Conservation (phyloP, 108 stramenopile genomes). For the Stephanodiscus minutulus region DNA sequence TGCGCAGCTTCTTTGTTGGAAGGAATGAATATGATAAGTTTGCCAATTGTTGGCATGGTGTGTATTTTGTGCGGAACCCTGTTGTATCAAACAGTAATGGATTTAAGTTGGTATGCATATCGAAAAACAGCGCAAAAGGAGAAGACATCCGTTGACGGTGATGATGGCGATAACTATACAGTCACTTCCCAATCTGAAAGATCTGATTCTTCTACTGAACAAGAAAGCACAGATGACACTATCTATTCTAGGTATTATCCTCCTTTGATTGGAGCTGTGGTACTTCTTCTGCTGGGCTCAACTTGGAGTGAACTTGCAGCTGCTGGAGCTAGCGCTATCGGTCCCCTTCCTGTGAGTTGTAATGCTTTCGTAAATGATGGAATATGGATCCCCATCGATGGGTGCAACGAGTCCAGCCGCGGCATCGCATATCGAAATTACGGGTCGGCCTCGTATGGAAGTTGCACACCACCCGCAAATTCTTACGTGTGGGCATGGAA, state of each 20-base stretch:
- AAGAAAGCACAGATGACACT: slow-evolving; percentile 18
- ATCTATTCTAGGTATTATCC: slow-evolving; percentile 25
- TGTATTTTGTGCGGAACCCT: slow-evolving; percentile 56
- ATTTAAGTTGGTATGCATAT: slow-evolving; percentile 48
- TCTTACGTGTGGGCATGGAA: slow-evolving; percentile 77
- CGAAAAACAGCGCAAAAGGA: slow-evolving; percentile 19
- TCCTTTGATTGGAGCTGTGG: slow-evolving; percentile 50
- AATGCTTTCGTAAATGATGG: slow-evolving; percentile 67
- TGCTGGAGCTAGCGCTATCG: slow-evolving; percentile 59
- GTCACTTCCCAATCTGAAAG: slow-evolving; percentile 24
- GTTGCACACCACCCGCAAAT: slow-evolving; percentile 53
- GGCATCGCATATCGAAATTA: slow-evolving; percentile 67
- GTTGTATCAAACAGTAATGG: slow-evolving; percentile 61
- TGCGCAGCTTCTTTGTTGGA: slow-evolving; percentile 51
- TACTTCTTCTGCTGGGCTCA: slow-evolving; percentile 53
- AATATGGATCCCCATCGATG: slow-evolving; percentile 72
- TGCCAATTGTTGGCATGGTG: slow-evolving; percentile 45
- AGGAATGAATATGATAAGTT: slow-evolving; percentile 37
- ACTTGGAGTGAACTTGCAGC: slow-evolving; percentile 68
- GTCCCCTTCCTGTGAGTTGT: slow-evolving; percentile 63
- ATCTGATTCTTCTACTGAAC: slow-evolving; percentile 7
- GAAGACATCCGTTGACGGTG: slow-evolving; percentile 10
- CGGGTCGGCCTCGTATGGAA: slow-evolving; percentile 60
- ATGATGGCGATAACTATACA: slow-evolving; percentile 17
- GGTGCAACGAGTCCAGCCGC: slow-evolving; percentile 75